Evolutionary conservation across 805 yeast species (phyloP).

Genomic region (Lachancea thermotolerans): DNA sequence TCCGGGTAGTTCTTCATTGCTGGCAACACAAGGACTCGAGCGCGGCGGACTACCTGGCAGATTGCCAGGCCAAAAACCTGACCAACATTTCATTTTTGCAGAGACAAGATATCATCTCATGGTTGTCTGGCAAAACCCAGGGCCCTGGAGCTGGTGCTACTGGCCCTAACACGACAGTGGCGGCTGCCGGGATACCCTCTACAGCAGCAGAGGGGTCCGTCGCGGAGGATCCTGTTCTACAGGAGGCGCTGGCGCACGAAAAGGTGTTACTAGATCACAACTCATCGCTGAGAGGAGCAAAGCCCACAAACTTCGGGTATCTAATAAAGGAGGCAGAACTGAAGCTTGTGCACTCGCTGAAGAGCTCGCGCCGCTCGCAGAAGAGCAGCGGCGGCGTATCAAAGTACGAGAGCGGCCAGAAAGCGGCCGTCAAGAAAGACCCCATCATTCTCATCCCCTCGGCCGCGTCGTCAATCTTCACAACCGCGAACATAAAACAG

Average conservation of each 20-base stretch:
- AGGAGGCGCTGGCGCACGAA: slow-evolving; percentile 34
- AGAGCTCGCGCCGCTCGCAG: slow-evolving; percentile 29
- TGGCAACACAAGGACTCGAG: slow-evolving; percentile 70
- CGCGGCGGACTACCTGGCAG: slow-evolving; percentile 74
- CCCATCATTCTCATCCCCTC: slow-evolving; percentile 77
- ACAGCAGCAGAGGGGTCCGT: not conserved
- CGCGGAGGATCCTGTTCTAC: slow-evolving; percentile 32
- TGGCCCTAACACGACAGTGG: not conserved
- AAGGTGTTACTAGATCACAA: slow-evolving; percentile 51
- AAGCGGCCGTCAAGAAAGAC: slow-evolving; percentile 32
- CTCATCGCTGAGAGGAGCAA: slow-evolving; percentile 57
- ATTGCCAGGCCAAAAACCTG: slow-evolving; percentile 57
- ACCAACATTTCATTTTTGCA: slow-evolving; percentile 75
- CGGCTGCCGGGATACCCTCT: not conserved
- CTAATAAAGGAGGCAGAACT: slow-evolving; percentile 61
- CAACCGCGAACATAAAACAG: slow-evolving; percentile 56
- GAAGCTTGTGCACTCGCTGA: slow-evolving; percentile 47
- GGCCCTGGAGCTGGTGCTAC: slow-evolving; percentile 45
- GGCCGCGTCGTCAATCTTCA: slow-evolving; percentile 65
- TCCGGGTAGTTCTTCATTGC: slow-evolving; percentile 64
- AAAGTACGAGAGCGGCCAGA: slow-evolving; percentile 11
- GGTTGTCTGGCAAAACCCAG: slow-evolving; percentile 66
- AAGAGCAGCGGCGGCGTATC: slow-evolving; percentile 17
- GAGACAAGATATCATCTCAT: slow-evolving; percentile 74
- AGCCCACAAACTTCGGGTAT: slow-evolving; percentile 59